Evolutionary conservation across 2,329 filamentous ascomycete species (phyloP).

Genomic region (Xylaria sp.): DNA sequence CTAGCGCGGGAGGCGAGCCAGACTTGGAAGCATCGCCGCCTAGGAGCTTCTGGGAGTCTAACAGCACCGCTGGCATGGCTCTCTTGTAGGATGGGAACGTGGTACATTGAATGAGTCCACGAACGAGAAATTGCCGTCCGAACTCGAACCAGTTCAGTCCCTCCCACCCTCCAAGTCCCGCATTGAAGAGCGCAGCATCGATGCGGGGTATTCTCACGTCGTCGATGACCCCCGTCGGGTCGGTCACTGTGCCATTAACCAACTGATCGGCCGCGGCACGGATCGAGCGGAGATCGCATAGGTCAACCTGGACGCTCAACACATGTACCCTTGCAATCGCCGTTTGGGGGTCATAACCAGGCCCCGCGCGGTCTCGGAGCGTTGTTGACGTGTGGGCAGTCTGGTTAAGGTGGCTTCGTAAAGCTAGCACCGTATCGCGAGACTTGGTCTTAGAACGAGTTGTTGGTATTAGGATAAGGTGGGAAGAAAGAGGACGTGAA

Average conservation of each 20-base stretch:
- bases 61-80: constrained; percentile 57
- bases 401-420: constrained; percentile 70
- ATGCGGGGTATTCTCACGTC: constrained; percentile 72
- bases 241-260: constrained; percentile 56
- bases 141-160: constrained; percentile 77
- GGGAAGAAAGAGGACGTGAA: constrained; percentile 71
- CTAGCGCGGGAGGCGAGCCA: constrained; percentile 68
- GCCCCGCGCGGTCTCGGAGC: constrained; percentile 53
- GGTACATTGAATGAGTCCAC: constrained; percentile 71
- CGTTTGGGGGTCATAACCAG: constrained; percentile 54
- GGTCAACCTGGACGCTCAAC: constrained; percentile 67
- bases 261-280: constrained; percentile 60
- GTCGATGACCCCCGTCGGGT: constrained; percentile 51
- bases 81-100: constrained; percentile 85
- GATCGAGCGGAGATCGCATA: constrained; percentile 67
- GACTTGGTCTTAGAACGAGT: constrained; percentile 82
- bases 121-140: constrained; percentile 62
- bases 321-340: constrained; percentile 65
- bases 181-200: constrained; percentile 85
- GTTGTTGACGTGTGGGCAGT: constrained; percentile 54
- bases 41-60: constrained; percentile 54
- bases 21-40: constrained; percentile 33
- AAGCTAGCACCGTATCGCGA: constrained; percentile 72
- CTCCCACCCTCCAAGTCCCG: constrained; percentile 86
- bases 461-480: constrained; percentile 83